phyloP scores from a whole-genome alignment of 345 rosid genomes.

The Linum tenue region DNA sequence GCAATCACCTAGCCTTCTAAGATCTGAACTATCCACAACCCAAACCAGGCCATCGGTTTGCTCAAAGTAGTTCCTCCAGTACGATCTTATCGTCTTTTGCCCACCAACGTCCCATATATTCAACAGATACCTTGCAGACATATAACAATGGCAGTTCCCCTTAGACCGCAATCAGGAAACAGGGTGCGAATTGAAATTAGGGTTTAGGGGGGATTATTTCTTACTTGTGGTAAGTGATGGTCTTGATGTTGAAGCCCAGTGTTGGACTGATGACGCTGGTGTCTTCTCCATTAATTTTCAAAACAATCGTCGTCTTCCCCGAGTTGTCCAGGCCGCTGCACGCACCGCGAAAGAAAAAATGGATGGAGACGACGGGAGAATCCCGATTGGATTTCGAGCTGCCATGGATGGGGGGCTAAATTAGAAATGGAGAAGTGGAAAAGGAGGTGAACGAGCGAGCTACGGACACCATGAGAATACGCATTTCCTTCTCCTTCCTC shows the following conservation, averaged over 20 bases:
- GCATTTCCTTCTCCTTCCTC: slow-evolving; percentile 94
- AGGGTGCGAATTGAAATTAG: background rate
- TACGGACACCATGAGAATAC: slow-evolving; percentile 87
- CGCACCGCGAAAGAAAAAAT: no score
- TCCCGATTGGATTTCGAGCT: background rate
- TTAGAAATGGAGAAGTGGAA: background rate
- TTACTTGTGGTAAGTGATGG: slow-evolving; percentile 65
- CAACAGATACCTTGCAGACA: slow-evolving; percentile 48
- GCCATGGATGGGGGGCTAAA: background rate
- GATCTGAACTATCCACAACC: slow-evolving; percentile 94
- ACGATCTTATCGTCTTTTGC: slow-evolving; percentile 82
- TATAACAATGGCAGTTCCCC: background rate
- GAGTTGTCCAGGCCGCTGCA: slow-evolving; percentile 85
- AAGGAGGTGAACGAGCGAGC: background rate
- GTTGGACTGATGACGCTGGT: slow-evolving; percentile 88
- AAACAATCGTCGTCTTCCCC: slow-evolving; percentile 86
- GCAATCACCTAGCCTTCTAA: slow-evolving; percentile 87
- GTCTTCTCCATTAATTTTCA: slow-evolving; percentile 91
- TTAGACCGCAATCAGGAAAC: background rate
- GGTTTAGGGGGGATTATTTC: background rate
- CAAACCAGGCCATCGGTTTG: slow-evolving; percentile 94
- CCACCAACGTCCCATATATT: slow-evolving; percentile 98
- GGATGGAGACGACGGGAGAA: background rate
- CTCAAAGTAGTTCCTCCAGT: slow-evolving; percentile 97
- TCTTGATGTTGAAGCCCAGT: slow-evolving; percentile 88